These are phyloP conservation scores for Nannizzia gypsea DNA, from an alignment of 2,329 filamentous ascomycete genomes.

Conservation along the genomic window DNA sequence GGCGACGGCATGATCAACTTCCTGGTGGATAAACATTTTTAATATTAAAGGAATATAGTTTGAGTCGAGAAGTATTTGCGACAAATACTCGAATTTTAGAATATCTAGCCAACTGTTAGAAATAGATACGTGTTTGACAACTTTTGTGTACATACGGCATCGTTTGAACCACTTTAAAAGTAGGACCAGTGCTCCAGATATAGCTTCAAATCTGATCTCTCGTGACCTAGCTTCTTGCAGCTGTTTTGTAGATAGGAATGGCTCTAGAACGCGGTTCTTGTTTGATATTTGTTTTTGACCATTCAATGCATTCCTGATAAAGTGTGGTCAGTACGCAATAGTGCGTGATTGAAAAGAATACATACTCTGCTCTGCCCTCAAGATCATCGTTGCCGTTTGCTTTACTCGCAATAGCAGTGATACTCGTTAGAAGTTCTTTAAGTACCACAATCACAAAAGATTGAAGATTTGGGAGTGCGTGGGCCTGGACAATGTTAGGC, in stretches of 20 bases:
- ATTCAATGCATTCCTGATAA: neutral
- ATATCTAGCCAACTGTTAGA: conserved; percentile 49
- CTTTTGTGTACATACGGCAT: conserved; percentile 56
- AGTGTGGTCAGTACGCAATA: neutral
- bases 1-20: conserved; percentile 80
- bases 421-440: conserved; percentile 75
- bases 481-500: conserved; percentile 33
- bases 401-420: conserved; percentile 63
- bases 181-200: conserved; percentile 79
- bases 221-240: conserved; percentile 68
- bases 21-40: conserved; percentile 88
- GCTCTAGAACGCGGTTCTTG: neutral
- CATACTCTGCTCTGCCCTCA: conserved; percentile 36
- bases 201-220: conserved; percentile 82
- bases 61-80: conserved; percentile 82
- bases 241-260: conserved; percentile 49
- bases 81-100: conserved; percentile 90
- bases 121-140: neutral
- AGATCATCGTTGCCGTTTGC: conserved; percentile 35
- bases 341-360: conserved; percentile 17
- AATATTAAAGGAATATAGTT: conserved; percentile 88
- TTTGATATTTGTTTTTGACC: neutral
- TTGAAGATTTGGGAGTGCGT: conserved; percentile 73
- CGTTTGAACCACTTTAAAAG: conserved; percentile 93
- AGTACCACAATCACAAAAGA: conserved; percentile 87